Evolutionary conservation across 352 stramenopile species (phyloP).

Genomic region (Pythium phragmitis): DNA sequence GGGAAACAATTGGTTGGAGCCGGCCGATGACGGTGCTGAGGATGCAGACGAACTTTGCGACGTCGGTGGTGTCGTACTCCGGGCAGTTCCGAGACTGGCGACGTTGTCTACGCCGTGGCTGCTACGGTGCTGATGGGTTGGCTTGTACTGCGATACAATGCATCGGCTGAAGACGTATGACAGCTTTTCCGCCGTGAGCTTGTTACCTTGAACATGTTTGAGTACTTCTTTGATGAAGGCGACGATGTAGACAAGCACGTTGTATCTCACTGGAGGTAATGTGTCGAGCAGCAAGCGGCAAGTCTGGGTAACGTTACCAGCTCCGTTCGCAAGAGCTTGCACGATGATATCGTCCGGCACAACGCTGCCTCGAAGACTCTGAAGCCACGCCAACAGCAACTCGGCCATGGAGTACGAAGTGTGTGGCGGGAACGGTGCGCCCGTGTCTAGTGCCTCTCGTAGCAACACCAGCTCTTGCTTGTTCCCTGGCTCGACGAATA

Average conservation of each 20-base stretch:
- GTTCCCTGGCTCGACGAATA: conserved; percentile 78
- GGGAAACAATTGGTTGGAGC: conserved; percentile 43
- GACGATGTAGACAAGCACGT: conserved; percentile 97
- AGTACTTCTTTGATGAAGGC: conserved; percentile 96
- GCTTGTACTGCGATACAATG: conserved; percentile 53
- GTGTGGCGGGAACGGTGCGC: conserved; percentile 74
- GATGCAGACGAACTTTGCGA: conserved; percentile 33
- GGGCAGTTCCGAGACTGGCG: not conserved
- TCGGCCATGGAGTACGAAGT: conserved; percentile 91
- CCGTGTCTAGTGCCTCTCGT: conserved; percentile 93
- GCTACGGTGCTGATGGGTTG: conserved; percentile 6
- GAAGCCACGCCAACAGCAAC: conserved; percentile 89
- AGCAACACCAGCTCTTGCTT: conserved; percentile 69
- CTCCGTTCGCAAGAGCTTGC: conserved; percentile 45
- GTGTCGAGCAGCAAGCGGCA: conserved; percentile 60
- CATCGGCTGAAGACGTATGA: conserved; percentile 76
- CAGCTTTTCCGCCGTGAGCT: conserved; percentile 69
- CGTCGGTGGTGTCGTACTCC: conserved; percentile 13
- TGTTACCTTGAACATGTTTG: conserved; percentile 56
- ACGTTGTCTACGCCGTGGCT: conserved; percentile 17
- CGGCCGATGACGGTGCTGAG: conserved; percentile 36
- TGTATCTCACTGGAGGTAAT: conserved; percentile 95
- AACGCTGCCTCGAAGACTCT: conserved; percentile 89
- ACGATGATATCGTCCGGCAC: conserved; percentile 83
- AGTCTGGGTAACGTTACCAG: conserved; percentile 83